Percentiles rank a stretch among this genome's conserved stretches.
Conservation (phyloP, 129 eudicot genomes). For the Lonicera japonica region DNA sequence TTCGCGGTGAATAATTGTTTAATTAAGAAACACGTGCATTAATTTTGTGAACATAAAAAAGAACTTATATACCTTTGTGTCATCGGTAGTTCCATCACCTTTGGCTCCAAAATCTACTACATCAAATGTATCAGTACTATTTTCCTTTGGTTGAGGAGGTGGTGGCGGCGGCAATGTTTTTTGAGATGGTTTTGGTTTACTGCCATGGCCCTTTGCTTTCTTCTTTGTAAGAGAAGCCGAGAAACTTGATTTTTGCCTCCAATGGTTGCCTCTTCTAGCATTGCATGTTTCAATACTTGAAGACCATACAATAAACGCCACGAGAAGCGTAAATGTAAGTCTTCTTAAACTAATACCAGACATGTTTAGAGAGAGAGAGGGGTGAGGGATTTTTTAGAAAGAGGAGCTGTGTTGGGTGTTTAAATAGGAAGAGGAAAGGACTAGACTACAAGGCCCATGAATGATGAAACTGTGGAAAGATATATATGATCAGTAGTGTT, state of each 20-base stretch:
- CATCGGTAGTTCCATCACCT: slow-evolving; percentile 70
- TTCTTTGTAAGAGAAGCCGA: slow-evolving; percentile 53
- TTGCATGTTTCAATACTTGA: slow-evolving; percentile 54
- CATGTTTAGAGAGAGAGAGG: slow-evolving; percentile 30
- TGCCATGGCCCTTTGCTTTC: slow-evolving; percentile 50
- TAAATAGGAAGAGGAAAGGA: slow-evolving; percentile 36
- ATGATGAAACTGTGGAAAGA: slow-evolving; percentile 20
- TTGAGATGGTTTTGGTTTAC: slow-evolving; percentile 14
- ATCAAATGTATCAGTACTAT: slow-evolving; percentile 27
- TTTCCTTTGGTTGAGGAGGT: slow-evolving; percentile 11
- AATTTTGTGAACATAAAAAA: neutral
- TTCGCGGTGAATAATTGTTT: neutral
- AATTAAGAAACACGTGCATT: neutral
- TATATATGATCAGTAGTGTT: slow-evolving; percentile 30
- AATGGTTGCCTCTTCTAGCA: slow-evolving; percentile 74
- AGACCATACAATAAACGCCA: slow-evolving; percentile 51
- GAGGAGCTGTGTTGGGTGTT: slow-evolving; percentile 38
- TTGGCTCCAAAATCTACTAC: slow-evolving; percentile 73
- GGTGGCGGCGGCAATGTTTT: slow-evolving; percentile 17
- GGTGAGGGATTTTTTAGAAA: slow-evolving; percentile 12
- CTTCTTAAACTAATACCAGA: slow-evolving; percentile 40
- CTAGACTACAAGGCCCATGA: slow-evolving; percentile 3
- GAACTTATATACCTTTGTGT: slow-evolving; percentile 48
- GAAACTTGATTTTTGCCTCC: slow-evolving; percentile 47
- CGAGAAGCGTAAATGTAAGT: slow-evolving; percentile 42